Evolutionary conservation across 2,329 filamentous ascomycete genomes (phyloP).

Genomic region (Pseudopithomyces chartarum): DNA sequence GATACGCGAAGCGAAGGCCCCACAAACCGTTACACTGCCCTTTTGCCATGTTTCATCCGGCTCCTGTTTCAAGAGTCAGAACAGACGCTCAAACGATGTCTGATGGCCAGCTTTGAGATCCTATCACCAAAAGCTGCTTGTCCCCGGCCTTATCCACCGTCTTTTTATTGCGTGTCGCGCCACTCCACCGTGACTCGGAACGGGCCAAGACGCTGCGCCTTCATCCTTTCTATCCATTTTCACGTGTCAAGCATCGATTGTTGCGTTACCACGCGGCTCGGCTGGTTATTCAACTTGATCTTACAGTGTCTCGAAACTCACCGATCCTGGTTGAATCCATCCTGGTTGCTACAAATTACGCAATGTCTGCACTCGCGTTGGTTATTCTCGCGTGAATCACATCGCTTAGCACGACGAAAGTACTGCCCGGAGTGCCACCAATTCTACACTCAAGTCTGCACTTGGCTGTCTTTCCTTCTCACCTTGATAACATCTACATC

Average conservation of each 20-base stretch:
- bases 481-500: conserved; percentile 24
- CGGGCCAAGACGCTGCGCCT: not conserved
- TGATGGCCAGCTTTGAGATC: not conserved
- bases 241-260: not conserved
- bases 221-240: not conserved
- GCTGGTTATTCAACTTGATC: not conserved
- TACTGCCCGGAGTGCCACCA: too few relatives aligned
- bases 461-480: too few relatives aligned
- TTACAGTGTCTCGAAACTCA: not conserved
- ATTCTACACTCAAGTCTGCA: too few relatives aligned
- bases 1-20: conserved; percentile 7
- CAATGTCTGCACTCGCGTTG: not conserved
- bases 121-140: not conserved
- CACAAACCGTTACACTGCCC: not conserved
- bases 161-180: not conserved
- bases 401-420: too few relatives aligned
- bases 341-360: not conserved
- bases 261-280: not conserved
- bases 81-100: conserved; percentile 1
- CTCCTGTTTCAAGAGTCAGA: conserved; percentile 3
- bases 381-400: not conserved
- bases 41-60: conserved; percentile 6
- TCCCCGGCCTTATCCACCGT: not conserved
- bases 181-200: not conserved
- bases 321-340: not conserved